Base-by-base conservation (phyloP, 1,284 basidiomycete species). In the Ustilago lituana region DNA sequence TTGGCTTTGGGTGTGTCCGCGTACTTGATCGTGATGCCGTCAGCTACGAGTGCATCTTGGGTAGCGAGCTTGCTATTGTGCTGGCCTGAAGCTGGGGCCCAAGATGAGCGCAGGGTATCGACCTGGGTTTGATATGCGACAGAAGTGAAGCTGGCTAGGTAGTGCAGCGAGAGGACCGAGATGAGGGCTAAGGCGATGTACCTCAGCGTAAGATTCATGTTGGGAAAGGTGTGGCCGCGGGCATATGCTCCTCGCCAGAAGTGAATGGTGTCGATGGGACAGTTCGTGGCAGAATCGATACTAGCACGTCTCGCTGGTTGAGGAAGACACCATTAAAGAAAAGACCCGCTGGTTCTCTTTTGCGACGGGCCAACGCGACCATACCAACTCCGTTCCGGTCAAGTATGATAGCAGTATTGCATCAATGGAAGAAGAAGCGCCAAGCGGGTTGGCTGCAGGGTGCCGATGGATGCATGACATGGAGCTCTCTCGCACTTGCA, bases 1-100 rank as follows among this genome's bases (percentile, higher is more conserved):
- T 82, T 82, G n/a, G 78, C 77, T 22, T 78, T 76, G 12, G 74
- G 78, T 36, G 54, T 60, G 27, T 29, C 19, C 2, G 51, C 55
- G 22, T 56, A 56, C 8, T 47, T 32, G 6, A 48, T 29, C 20
- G 33, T 14, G 24, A 58, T 24, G 37, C 36, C 36, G 36, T 36
- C 40, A 5, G 23, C 17, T 14, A 6, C 43, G 19, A 17, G 14
- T 27, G 46, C 43, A 9, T 19, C 43, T 37, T 44, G 26, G 14
- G 46, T n/a, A 5, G 46, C 46, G 19, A 37, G 22, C 32, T 38
- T 24, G 17, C 37, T 32, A 43, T 43, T 40, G 19, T 38, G n/a
- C n/a, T n/a, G n/a, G n/a, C n/a, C 20, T 14, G 43, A 7, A 20
- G 22, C 24, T 0, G 46, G 14, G n/a, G 39, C 31, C 51, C 49